Conservation (phyloP, 495 filamentous ascomycete genomes). For the Penicillium diatomitis region DNA sequence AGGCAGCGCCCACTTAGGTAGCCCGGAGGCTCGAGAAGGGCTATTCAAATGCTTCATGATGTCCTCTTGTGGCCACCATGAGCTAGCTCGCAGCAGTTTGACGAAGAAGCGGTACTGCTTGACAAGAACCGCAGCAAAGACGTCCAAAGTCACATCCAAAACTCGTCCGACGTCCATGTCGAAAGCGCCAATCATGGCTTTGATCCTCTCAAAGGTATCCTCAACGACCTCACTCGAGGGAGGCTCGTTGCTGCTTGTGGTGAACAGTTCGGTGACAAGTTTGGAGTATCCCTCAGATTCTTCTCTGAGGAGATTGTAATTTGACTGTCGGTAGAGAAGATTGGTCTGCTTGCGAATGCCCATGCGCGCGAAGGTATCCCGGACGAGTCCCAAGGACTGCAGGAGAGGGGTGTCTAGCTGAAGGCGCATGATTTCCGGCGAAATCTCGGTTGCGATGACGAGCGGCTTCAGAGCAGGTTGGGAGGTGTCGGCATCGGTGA, state of each 20-base stretch:
- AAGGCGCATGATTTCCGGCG: slow-evolving; percentile 62
- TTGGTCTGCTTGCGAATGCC: slow-evolving; percentile 85
- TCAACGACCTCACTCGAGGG: slow-evolving; percentile 55
- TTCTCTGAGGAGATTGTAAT: slow-evolving; percentile 91
- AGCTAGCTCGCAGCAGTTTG: slow-evolving; percentile 79
- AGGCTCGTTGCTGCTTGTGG: slow-evolving; percentile 55
- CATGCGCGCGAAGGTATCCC: slow-evolving; percentile 73
- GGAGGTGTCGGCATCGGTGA: slow-evolving; percentile 53
- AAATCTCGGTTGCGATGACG: slow-evolving; percentile 61
- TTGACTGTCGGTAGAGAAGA: slow-evolving; percentile 86
- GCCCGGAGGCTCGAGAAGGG: slow-evolving; percentile 34
- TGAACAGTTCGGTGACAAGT: slow-evolving; percentile 80
- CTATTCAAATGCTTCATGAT: slow-evolving; percentile 20
- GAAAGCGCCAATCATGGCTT: slow-evolving; percentile 85
- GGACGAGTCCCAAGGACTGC: slow-evolving; percentile 64
- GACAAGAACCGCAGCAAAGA: slow-evolving; percentile 75
- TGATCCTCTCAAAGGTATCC: slow-evolving; percentile 69
- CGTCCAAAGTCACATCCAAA: slow-evolving; percentile 83
- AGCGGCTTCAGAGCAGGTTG: slow-evolving; percentile 42
- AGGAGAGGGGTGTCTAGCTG: slow-evolving; percentile 73
- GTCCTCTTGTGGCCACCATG: slow-evolving; percentile 85
- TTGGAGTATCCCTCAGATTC: slow-evolving; percentile 94
- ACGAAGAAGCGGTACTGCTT: slow-evolving; percentile 87
- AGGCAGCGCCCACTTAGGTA: slow-evolving; percentile 78
- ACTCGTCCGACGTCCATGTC: slow-evolving; percentile 91